Base-by-base conservation (phyloP, 148 eudicot species). In the Pouteria glomerata region DNA sequence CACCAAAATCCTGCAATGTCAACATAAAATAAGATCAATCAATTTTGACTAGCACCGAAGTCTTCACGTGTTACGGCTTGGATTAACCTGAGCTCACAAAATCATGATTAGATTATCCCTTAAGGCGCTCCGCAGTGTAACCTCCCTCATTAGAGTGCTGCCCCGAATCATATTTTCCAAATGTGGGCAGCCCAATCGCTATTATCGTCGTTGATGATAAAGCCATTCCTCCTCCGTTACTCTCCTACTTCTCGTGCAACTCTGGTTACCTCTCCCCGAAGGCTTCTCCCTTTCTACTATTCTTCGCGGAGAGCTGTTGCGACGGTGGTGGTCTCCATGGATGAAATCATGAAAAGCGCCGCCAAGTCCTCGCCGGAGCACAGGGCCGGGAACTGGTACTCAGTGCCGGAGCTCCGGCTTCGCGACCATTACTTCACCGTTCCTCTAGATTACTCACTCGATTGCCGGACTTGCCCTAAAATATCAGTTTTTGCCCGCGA, bases 401-500 rank as follows among this genome's bases (percentile, higher is more conserved):
- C 98, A 29, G 87, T 87, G 58, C 97, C 98, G 64, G 97, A 85
- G 0, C 97, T 95, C 80, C 89, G 96, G 2, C 90, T 95, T 12
- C 89, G 98, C 6, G 94, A 88, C 79, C 98, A 95, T 70, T 71
- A 69, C 64, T 95, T 95, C 84, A 85, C 76, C 7, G 97, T 91
- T 6, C 98, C 98, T 31, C 98, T 95, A 31, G 97, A 89, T 81
- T 91, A 95, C 79, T 81, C 89, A 1, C 67, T 73, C 47, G 71
- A 75, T 42, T 73, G 31, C 4, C 39, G 65, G 3, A 64, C 81
- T 35, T 81, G 80, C 52, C 82, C 88, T 62, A 82, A 82, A 58
- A 95, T 95, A 79, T 74, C 85, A 11, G 84, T 95, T 47, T 95
- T 91, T 62, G 98, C 92, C 55, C 93, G 98, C 66, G 98, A 95